Percentiles rank a stretch among this genome's conserved stretches.
phyloP scores from a whole-genome alignment of 164 flowering plant species.

The Nymphaea colorata region DNA sequence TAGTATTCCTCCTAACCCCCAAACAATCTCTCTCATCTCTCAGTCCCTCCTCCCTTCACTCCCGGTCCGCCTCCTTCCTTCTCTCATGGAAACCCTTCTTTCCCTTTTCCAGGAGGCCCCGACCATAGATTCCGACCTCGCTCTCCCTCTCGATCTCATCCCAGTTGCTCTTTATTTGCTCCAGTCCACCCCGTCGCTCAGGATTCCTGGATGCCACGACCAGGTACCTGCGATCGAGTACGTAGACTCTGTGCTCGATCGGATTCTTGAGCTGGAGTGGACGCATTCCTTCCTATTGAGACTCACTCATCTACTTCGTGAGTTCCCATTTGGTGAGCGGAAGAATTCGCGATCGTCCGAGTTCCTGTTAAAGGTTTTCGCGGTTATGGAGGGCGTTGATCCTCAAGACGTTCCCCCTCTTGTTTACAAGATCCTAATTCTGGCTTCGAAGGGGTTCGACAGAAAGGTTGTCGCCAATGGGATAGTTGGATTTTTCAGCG shows the following conservation, averaged over 20 bases:
- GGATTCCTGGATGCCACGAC: slow-evolving; percentile 14
- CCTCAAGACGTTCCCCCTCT: slow-evolving; percentile 73
- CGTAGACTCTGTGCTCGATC: slow-evolving; percentile 32
- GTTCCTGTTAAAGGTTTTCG: slow-evolving; percentile 54
- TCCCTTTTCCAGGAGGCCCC: slow-evolving; percentile 22
- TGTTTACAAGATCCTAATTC: slow-evolving; percentile 56
- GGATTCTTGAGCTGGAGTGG: slow-evolving; percentile 37
- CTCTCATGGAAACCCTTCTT: slow-evolving; percentile 7
- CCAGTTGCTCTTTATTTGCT: slow-evolving; percentile 37
- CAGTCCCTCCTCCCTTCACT: background rate
- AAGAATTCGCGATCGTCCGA: slow-evolving; percentile 22
- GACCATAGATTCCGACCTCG: slow-evolving; percentile 32
- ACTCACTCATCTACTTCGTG: slow-evolving; percentile 44
- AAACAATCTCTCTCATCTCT: slow-evolving; percentile 9
- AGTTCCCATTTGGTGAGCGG: slow-evolving; percentile 38
- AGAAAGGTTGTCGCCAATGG: slow-evolving; percentile 69
- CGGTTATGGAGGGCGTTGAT: slow-evolving; percentile 45
- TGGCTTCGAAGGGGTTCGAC: slow-evolving; percentile 70
- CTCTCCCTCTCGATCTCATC: slow-evolving; percentile 47
- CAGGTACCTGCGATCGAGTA: slow-evolving; percentile 17
- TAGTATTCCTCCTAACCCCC: slow-evolving; percentile 25
- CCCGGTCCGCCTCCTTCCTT: background rate
- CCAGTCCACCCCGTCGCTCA: background rate
- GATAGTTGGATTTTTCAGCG: slow-evolving; percentile 54
- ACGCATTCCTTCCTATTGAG: slow-evolving; percentile 50